A percentile compares a stretch with the other conserved stretches of the same genome.
Conservation (phyloP, 768 basidiomycete genomes). For the Mycena amicta region DNA sequence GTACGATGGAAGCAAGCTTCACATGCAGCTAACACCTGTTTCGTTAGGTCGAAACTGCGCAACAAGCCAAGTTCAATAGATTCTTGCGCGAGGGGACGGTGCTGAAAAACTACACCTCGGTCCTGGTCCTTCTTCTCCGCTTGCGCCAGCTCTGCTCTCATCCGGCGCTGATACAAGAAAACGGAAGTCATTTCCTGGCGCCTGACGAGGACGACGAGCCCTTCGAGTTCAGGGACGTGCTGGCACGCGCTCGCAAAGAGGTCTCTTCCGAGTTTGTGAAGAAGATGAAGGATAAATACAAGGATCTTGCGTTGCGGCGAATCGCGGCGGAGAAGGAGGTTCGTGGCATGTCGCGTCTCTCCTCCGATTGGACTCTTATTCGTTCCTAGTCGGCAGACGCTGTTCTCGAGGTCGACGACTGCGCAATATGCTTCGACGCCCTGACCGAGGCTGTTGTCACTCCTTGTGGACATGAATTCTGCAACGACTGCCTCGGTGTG, state of each 20-base stretch:
- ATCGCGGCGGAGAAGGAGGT: constrained; percentile 60
- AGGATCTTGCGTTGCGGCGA: constrained; percentile 42
- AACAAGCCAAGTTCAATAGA: constrained; percentile 66
- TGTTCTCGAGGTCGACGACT: constrained; percentile 57
- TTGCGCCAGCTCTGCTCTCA: constrained; percentile 72
- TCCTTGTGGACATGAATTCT: constrained; percentile 63
- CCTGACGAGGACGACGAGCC: constrained; percentile 41
- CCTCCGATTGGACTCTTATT: background rate
- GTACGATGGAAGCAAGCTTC: no score
- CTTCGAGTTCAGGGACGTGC: constrained; percentile 40
- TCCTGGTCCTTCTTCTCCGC: constrained; percentile 51
- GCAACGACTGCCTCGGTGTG: constrained; percentile 59
- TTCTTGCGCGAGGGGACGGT: constrained; percentile 35
- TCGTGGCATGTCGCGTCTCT: constrained; percentile 10
- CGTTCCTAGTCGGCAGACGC: constrained; percentile 46
- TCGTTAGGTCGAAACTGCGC: constrained; percentile 49
- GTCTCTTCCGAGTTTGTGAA: constrained; percentile 52
- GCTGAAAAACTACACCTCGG: constrained; percentile 40
- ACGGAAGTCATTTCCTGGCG: constrained; percentile 46
- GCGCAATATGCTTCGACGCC: constrained; percentile 67
- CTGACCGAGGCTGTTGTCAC: constrained; percentile 59
- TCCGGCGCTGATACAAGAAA: constrained; percentile 65
- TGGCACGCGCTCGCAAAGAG: constrained; percentile 46
- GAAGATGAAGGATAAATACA: constrained; percentile 50
- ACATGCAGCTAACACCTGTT: no score